Base-by-base conservation (phyloP, 2,329 filamentous ascomycete genomes). In the Aspergillus neoniger region DNA sequence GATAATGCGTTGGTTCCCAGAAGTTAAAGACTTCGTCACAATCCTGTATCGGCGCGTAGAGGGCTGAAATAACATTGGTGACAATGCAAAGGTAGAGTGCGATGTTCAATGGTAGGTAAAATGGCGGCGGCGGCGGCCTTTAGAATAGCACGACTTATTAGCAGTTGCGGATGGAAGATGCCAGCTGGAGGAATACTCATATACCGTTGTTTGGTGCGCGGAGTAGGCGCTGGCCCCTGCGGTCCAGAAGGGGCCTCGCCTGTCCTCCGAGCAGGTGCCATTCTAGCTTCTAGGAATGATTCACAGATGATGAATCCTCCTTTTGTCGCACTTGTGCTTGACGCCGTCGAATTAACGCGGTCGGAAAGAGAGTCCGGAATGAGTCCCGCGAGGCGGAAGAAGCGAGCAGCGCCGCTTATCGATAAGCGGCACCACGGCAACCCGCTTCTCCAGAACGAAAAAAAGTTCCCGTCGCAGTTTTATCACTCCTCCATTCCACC, bases 1-100 rank as follows among this genome's bases (percentile, higher is more conserved):
- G 85, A 77, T 97, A 99, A 77, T 99, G 95, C 0, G 93, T 88
- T 0, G 95, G 94, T 71, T 99, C 95, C 92, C 94, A 99, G 81
- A 96, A 99, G 76, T 99, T 99, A 84, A 96, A 99, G 10, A 94
- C 94, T 80, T 99, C 95, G 70, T 99, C 95, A 74, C 95, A 99
- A 77, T 99, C 95, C 75, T 97, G 93, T 66, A 99, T 96, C 0
- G 95, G 95, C 2, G 92, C 88, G 74, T 89, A 94, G 32, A 90
- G 71, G 10, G 94, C 95, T 6, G 94, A 91, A 21, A 94, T 70
- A 17, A 90, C 66, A 72, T 92, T 92, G 65, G 90, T 88, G 30
- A 82, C 80, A 49, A 96, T 80, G 74, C 96, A 95, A 64, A 91
- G 77, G 72, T 90, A 95, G 74, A 97, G 96, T 12, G 90, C 90